Evolutionary conservation across 2,329 filamentous ascomycete genomes (phyloP), one percentile per base, ranked within the genome.

Genomic region (Saccharata proteae): DNA sequence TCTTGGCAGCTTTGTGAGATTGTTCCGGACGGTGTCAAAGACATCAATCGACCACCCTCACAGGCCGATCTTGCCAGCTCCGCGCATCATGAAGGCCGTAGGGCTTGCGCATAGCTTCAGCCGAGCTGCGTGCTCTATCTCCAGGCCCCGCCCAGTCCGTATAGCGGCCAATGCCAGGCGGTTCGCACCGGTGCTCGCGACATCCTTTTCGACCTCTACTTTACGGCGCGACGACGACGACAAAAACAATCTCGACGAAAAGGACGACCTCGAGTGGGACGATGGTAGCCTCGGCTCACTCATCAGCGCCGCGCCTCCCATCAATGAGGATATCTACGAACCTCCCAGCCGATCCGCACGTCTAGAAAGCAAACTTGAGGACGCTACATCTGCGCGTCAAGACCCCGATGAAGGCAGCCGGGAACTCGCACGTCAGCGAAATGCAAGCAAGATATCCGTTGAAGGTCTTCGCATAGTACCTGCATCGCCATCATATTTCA

Each of bases 401-500:
- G n/a, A n/a, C n/a, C n/a, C n/a, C n/a, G n/a, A n/a, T n/a, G n/a
- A n/a, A n/a, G n/a, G n/a, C n/a, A n/a, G n/a, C n/a, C n/a, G n/a
- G n/a, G n/a, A n/a, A n/a, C n/a, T n/a, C n/a, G n/a, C n/a, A n/a
- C n/a, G n/a, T n/a, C n/a, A n/a, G n/a, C n/a, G n/a, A n/a, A n/a
- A n/a, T n/a, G n/a, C n/a, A n/a, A n/a, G n/a, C n/a, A n/a, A n/a
- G n/a, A n/a, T n/a, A n/a, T n/a, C n/a, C n/a, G 17, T 45, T 63
- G 24, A 38, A 43, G 27, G 44, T 15, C 45, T 81, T 32, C 82
- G 90, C 42, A 65, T 92, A 14, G 64, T 94, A 20, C 90, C 90
- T 13, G 69, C 70, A 16, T 93, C 86, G 20, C 77, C 83, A 3
- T 90, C 88, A n/a, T 98, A 98, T 61, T 98, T 96, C 64, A 86